These are phyloP conservation scores for Cladosporium sp. DNA, from an alignment of 2,329 filamentous ascomycete species.

Conservation along the genomic window DNA sequence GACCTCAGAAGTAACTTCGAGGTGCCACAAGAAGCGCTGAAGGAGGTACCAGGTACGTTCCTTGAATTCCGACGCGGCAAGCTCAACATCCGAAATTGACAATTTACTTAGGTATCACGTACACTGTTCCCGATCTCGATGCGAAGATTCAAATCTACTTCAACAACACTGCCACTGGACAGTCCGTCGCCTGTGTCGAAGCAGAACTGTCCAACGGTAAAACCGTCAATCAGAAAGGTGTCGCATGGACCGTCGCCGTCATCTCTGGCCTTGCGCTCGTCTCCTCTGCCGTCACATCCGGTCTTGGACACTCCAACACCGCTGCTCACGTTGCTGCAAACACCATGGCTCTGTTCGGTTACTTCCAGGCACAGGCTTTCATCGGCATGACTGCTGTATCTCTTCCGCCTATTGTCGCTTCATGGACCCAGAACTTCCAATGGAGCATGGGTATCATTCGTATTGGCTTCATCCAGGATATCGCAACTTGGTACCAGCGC, in stretches of 20 bases:
- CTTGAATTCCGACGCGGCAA: not conserved
- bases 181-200: slow-evolving; percentile 78
- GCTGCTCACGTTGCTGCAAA: slow-evolving; percentile 92
- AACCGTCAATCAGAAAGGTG: slow-evolving; percentile 81
- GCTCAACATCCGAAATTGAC: not conserved
- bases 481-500: slow-evolving; percentile 94
- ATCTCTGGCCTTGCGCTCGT: slow-evolving; percentile 79
- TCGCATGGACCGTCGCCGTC: slow-evolving; percentile 84
- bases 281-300: slow-evolving; percentile 82
- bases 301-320: slow-evolving; percentile 86
- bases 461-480: slow-evolving; percentile 77
- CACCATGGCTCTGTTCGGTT: slow-evolving; percentile 86
- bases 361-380: slow-evolving; percentile 92
- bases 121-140: slow-evolving; percentile 85
- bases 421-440: slow-evolving; percentile 97
- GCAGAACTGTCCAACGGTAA: slow-evolving; percentile 85
- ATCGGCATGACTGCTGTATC: slow-evolving; percentile 76
- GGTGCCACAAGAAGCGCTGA: slow-evolving; percentile 54
- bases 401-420: slow-evolving; percentile 79
- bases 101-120: slow-evolving; percentile 59
- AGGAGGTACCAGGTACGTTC: slow-evolving; percentile 60
- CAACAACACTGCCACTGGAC: slow-evolving; percentile 60
- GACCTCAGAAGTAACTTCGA: slow-evolving; percentile 67
- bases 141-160: slow-evolving; percentile 78
- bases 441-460: slow-evolving; percentile 97